Evolutionary conservation across 768 basidiomycete species (phyloP).

Genomic region (Rhizopogon vinicolor): DNA sequence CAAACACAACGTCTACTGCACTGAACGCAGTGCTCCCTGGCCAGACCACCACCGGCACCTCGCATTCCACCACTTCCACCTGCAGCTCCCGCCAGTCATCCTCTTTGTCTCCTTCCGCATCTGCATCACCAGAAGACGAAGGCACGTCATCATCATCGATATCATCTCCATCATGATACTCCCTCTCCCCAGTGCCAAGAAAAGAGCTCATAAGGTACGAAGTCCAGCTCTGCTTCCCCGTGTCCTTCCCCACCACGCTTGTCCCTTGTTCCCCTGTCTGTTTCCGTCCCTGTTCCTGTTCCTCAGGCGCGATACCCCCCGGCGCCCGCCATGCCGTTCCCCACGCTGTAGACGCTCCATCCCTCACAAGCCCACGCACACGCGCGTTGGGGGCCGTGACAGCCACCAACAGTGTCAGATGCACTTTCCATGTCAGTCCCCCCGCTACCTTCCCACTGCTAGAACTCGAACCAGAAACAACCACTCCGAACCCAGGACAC

Average conservation of each 20-base stretch:
- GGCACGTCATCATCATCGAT: conserved; percentile 23
- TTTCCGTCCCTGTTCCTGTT: conserved; percentile 26
- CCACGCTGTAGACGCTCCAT: conserved; percentile 67
- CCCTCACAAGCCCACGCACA: conserved; percentile 43
- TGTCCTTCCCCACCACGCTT: neutral
- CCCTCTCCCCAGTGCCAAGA: conserved; percentile 38
- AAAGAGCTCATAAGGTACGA: conserved; percentile 37
- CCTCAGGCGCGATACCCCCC: conserved; percentile 53
- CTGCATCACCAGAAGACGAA: conserved; percentile 29
- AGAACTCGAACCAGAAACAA: conserved; percentile 6
- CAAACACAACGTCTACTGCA: conserved; percentile 73
- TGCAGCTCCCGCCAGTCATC: conserved; percentile 62
- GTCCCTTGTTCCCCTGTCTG: neutral
- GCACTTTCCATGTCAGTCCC: conserved; percentile 88
- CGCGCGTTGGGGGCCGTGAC: conserved; percentile 48
- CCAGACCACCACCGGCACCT: conserved; percentile 85
- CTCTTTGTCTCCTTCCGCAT: conserved; percentile 49
- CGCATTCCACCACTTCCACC: conserved; percentile 91
- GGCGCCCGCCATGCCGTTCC: conserved; percentile 63
- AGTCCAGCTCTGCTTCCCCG: conserved; percentile 22
- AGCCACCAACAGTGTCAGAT: conserved; percentile 81
- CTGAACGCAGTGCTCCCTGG: conserved; percentile 87
- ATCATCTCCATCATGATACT: conserved; percentile 57
- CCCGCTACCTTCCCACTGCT: conserved; percentile 34
- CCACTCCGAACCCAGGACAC: conserved; percentile 67